Base-by-base conservation (phyloP, 2,329 filamentous ascomycete genomes). In the Tricladium varicosporioides region DNA sequence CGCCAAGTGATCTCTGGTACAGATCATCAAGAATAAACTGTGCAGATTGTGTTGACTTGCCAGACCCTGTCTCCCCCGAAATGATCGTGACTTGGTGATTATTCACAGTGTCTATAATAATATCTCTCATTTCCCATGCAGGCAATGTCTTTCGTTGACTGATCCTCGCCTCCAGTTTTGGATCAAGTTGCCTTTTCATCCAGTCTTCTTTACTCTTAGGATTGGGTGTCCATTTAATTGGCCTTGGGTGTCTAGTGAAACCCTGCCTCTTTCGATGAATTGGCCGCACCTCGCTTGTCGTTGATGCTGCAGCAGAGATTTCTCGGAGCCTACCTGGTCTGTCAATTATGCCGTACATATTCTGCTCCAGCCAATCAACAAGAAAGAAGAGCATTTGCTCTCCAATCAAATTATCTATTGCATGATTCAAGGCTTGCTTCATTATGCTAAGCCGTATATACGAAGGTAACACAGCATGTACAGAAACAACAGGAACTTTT, bases 41-140 rank as follows among this genome's bases (percentile, higher is more conserved):
- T 33, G 97, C 91, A 2, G 91, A 94, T 72, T 99, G 94, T 0
- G 94, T 97, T 49, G 91, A 96, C 74, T 99, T 99, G 69, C 94
- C 94, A 15, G 91, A 96, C 53, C 94, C 94, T 3, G 94, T 99
- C 74, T 97, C 94, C 64, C 94, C 94, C 45, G 92, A 95, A 65
- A 99, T 94, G 67, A 99, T 97, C 0, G 91, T 96, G 51, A 99
- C 92, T 72, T 97, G 88, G 67, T 93, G 85, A 4, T 80, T 76
- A 44, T 81, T 81, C 49, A 99, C 89, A 0, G 89, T 88, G 16
- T 82, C 72, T 9, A 97, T 84, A 31, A 99, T 90, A 1, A 81
- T 78, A 16, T 93, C 86, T 65, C 84, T 86, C 66, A 94, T 84
- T 58, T 84, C 83, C 94, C 94, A 99, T 1, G 94, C 94, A 2